These are phyloP conservation scores for Taxillus chinensis DNA, from an alignment of 164 flowering plant genomes.

Conservation along the genomic window DNA sequence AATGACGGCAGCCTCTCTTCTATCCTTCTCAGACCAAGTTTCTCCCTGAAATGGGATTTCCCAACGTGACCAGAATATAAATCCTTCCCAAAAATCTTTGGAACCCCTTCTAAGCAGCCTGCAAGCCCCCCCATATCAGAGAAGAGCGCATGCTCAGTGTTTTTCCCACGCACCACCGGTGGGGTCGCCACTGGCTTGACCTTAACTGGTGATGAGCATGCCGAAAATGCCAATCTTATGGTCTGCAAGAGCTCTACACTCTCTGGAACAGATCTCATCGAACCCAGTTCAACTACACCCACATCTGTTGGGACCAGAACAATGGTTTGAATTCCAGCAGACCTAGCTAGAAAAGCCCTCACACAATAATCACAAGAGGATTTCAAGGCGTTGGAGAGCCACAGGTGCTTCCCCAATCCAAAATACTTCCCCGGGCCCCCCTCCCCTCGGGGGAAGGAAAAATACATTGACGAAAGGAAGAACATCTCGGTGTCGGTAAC, in stretches of 20 bases:
- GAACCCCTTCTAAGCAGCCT: constrained; percentile 25
- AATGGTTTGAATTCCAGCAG: constrained; percentile 79
- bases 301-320: constrained; percentile 72
- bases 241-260: constrained; percentile 42
- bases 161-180: constrained; percentile 24
- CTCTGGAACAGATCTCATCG: constrained; percentile 63
- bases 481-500: constrained; percentile 94
- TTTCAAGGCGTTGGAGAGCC: constrained; percentile 54
- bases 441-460: constrained; percentile 72
- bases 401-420: constrained; percentile 53
- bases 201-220: constrained; percentile 13
- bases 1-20: constrained; percentile 39
- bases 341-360: constrained; percentile 65
- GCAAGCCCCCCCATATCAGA: constrained; percentile 21
- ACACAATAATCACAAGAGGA: constrained; percentile 59
- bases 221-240: constrained; percentile 45
- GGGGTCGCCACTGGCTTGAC: constrained; percentile 20
- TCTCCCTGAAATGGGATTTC: constrained; percentile 36
- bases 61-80: constrained; percentile 22
- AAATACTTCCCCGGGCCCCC: constrained; percentile 86
- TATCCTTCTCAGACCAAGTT: constrained; percentile 46
- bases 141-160: constrained; percentile 21
- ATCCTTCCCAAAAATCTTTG: constrained; percentile 82
- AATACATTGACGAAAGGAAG: constrained; percentile 92
- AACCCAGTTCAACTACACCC: constrained; percentile 93